Evolutionary conservation across 2,329 filamentous ascomycete genomes (phyloP), one percentile per base, ranked within the genome.

Genomic region (Epichloe scottii): DNA sequence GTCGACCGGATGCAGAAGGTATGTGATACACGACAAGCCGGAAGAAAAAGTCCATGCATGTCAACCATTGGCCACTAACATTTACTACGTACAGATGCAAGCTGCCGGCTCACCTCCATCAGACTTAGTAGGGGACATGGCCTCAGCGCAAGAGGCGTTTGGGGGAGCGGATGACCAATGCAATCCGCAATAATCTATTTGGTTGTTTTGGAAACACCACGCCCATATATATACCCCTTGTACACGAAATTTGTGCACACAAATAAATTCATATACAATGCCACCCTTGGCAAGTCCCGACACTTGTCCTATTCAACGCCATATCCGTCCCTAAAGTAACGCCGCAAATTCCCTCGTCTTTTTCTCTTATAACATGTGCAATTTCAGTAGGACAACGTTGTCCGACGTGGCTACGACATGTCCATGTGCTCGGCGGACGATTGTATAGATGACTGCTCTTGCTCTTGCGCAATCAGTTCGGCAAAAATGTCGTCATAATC

Each of bases 1-100:
- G 91, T 96, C 57, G 90, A 96, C 62, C 84, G 85, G 65, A 98
- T 98, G 93, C 91, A 97, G 68, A 91, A 91, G 82, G 91, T 95
- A 68, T 65, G 77, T 50, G 5, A 35, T n/a, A 17, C 11, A 17
- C 8, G 37, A 34, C n/a, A 3, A 10, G 12, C 6, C 17, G 17
- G 2, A 19, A 46, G 2, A 7, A 6, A 12, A 7, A 23, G 4
- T 1, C 15, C 35, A 11, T 8, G 33, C 17, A 19, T 23, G 7
- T 12, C 33, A 34, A 35, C 23, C 15, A 41, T 7, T 10, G 30
- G 34, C 8, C 35, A 48, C 30, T 50, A 35, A 56, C 46, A 46
- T 23, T 11, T 23, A 2, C 15, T 7, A 7, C 6, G 43, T 11
- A 4, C 50, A 96, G 91, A 98, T 98, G 93, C 93, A 98, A 90